Evolutionary conservation across 768 basidiomycete genomes (phyloP).

Genomic region (Nevesoporus exiguus): DNA sequence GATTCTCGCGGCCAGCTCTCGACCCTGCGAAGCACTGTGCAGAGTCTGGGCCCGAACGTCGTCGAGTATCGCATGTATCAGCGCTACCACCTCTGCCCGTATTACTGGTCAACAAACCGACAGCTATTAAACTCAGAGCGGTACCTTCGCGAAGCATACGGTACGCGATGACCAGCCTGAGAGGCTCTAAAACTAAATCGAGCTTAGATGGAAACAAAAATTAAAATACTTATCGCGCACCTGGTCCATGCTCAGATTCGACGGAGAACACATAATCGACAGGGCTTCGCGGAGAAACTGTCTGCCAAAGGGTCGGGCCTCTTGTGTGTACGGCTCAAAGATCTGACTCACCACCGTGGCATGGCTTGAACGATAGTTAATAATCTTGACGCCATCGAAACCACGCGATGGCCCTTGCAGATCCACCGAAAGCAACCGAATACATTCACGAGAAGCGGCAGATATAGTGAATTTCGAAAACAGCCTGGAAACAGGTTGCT

Average conservation of each 20-base stretch:
- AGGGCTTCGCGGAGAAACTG: conserved; percentile 69
- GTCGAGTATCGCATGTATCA: conserved; percentile 52
- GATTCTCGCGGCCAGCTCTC: conserved; percentile 44
- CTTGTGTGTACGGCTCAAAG: background rate
- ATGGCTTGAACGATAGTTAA: conserved; percentile 45
- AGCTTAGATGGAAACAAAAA: conserved; percentile 9
- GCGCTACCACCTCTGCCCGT: conserved; percentile 59
- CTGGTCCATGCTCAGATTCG: conserved; percentile 59
- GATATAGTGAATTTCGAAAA: conserved; percentile 91
- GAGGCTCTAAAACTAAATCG: conserved; percentile 53
- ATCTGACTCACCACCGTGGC: conserved; percentile 44
- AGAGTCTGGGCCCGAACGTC: conserved; percentile 38
- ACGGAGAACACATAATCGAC: conserved; percentile 80
- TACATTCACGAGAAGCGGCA: conserved; percentile 69
- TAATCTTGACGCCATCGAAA: conserved; percentile 50
- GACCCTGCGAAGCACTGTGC: conserved; percentile 36
- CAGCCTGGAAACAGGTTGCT: conserved; percentile 46
- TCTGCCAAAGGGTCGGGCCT: conserved; percentile 43
- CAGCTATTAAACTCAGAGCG: background rate
- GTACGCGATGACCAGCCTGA: conserved; percentile 67
- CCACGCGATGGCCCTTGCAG: conserved; percentile 46
- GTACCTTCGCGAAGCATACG: conserved; percentile 81
- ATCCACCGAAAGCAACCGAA: conserved; percentile 66
- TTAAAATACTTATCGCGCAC: conserved; percentile 32
- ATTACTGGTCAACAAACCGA: conserved; percentile 5